Evolutionary conservation across 257 asterid genomes (phyloP).

Genomic region (Petunia axillaris): DNA sequence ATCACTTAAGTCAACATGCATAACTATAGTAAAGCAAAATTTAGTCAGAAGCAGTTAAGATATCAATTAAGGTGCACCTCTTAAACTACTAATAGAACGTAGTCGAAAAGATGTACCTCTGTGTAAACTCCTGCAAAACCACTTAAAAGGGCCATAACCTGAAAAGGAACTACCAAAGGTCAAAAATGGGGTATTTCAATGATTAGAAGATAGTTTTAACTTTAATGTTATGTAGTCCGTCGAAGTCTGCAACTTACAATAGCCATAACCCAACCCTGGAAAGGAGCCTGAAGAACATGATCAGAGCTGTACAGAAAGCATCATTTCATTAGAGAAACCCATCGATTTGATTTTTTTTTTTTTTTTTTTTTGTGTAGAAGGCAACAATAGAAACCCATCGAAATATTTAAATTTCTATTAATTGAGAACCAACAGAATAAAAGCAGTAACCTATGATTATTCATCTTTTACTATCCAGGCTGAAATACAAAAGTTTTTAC

Average conservation of each 20-base stretch:
- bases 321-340: constrained; percentile 33
- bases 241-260: constrained; percentile 70
- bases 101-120: constrained; percentile 62
- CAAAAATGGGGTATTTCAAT: constrained; percentile 6
- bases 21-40: background rate
- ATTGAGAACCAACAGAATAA: background rate
- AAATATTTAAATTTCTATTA: background rate
- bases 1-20: background rate
- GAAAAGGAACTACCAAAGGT: constrained; percentile 41
- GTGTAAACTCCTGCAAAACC: constrained; percentile 99
- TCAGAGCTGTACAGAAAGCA: constrained; percentile 71
- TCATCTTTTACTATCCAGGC: constrained; percentile 14
- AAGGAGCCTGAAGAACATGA: constrained; percentile 85
- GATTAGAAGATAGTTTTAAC: background rate
- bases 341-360: background rate
- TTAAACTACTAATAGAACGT: constrained; percentile 18
- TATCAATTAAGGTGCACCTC: background rate
- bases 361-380: too few relatives aligned
- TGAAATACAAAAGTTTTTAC: constrained; percentile 23
- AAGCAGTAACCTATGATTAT: background rate
- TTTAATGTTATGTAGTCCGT: constrained; percentile 18
- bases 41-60: constrained; percentile 12
- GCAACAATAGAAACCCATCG: background rate
- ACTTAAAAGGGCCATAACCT: constrained; percentile 99
- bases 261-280: constrained; percentile 99